Evolutionary conservation across 495 filamentous ascomycete genomes (phyloP).

Genomic region (Tirmania nivea): DNA sequence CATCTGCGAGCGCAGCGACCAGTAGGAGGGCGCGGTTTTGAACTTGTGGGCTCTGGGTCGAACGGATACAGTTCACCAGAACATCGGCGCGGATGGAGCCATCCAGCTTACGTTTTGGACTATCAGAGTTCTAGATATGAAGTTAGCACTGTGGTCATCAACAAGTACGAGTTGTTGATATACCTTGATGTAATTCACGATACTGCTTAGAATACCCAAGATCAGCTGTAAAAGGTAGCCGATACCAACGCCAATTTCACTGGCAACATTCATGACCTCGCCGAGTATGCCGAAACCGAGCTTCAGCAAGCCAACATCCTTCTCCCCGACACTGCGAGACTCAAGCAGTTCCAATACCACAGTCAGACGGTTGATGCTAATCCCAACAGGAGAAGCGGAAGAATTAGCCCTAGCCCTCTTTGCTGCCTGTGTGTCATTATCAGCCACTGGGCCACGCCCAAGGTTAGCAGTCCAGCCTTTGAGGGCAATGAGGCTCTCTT

Average conservation of each 20-base stretch:
- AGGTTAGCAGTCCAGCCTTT: slow-evolving; percentile 1
- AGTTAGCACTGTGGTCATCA: not conserved
- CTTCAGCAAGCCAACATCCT: slow-evolving; percentile 48
- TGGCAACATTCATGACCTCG: slow-evolving; percentile 63
- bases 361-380: slow-evolving; percentile 42
- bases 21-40: slow-evolving; percentile 83
- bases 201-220: slow-evolving; percentile 50
- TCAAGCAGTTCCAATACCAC: slow-evolving; percentile 79
- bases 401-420: slow-evolving; percentile 5
- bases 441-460: not conserved
- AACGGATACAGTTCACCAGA: slow-evolving; percentile 75
- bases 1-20: slow-evolving; percentile 57
- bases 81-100: slow-evolving; percentile 62
- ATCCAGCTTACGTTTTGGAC: slow-evolving; percentile 42
- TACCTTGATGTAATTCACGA: slow-evolving; percentile 51
- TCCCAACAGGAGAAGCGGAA: slow-evolving; percentile 30
- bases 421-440: slow-evolving; percentile 1
- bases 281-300: slow-evolving; percentile 60
- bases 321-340: slow-evolving; percentile 39
- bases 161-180: slow-evolving; percentile 1
- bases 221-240: slow-evolving; percentile 69
- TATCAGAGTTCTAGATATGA: slow-evolving; percentile 8
- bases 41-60: slow-evolving; percentile 66
- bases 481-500: slow-evolving; percentile 5
- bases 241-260: slow-evolving; percentile 47